Conservation (phyloP, 345 rosid genomes). For the Ailanthus altissimus region DNA sequence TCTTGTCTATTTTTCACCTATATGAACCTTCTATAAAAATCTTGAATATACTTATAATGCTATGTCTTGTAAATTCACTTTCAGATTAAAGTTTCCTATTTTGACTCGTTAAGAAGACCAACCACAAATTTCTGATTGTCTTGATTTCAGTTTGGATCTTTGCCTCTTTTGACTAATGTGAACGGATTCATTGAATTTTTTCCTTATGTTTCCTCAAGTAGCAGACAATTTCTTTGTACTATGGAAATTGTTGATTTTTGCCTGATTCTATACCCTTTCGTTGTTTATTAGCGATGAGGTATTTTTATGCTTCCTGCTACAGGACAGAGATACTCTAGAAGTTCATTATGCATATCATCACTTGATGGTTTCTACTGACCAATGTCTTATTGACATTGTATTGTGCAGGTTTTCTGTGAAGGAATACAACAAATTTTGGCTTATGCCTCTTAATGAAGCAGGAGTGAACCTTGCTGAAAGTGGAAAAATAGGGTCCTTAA, state of each 20-base stretch:
- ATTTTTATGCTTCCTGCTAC: neutral
- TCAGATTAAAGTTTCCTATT: neutral
- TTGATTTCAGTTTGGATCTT: neutral
- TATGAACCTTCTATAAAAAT: neutral
- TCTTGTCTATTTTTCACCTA: neutral
- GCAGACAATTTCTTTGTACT: neutral
- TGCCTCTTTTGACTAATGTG: neutral
- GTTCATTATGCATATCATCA: neutral
- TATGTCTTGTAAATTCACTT: neutral
- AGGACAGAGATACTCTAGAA: neutral
- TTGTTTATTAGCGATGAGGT: neutral
- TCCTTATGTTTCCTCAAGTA: neutral
- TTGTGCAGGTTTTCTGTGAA: constrained; percentile 80
- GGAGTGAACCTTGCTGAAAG: constrained; percentile 82
- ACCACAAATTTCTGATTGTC: too few relatives aligned
- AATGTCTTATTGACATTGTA: constrained; percentile 49
- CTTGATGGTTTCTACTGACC: constrained; percentile 33
- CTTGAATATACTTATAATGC: neutral
- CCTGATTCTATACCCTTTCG: neutral
- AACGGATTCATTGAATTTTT: neutral
- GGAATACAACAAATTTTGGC: constrained; percentile 82
- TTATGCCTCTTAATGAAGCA: constrained; percentile 61
- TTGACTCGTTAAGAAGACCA: too few relatives aligned
- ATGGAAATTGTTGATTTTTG: constrained; percentile 12
- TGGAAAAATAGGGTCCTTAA: constrained; percentile 93